Evolutionary conservation across 164 flowering plant species (phyloP), one percentile per base, ranked within the genome.

Genomic region (Berberis thunbergii): DNA sequence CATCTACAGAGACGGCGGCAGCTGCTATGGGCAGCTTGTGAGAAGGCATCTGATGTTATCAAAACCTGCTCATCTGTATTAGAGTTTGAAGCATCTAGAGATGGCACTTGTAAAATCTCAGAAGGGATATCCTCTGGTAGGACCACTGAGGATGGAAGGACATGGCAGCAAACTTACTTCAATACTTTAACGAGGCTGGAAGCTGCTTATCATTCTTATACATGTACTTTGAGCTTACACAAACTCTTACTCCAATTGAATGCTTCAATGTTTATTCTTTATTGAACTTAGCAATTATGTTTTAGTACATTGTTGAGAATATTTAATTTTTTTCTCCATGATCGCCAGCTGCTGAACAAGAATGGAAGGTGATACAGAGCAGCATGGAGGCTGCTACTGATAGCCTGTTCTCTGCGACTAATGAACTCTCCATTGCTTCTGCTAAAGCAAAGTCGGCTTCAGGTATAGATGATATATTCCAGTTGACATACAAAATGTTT

Each of bases 11-110:
- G 77, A 68, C 79, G 98, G 45, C 74, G 78, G 57, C 84, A 87
- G 59, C 64, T 88, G 64, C 67, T 91, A 53, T 73, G 78, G 86
- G 88, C 86, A 63, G 80, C 84, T 70, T 77, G 76, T 71, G 97
- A 89, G 72, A 84, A 86, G 70, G 91, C 91, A 60, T 77, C 87
- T 38, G 86, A 85, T 61, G 76, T 87, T 48, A 77, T 84, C 62
- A 82, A 81, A 70, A 71, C 87, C 68, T 90, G 93, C 72, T 72
- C 86, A 60, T 84, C 96, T 7, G 45, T 87, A 44, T 65, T 94
- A 78, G 95, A 90, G 78, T 88, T 94, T 83, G 98, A 94, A 84
- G 88, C 84, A 68, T 94, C 98, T 57, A 81, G 98, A 78, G 98
- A 94, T 83, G 96, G 94, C 3, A 60, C 74, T 43, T 79, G 82